Base-by-base conservation (phyloP, 2,329 filamentous ascomycete genomes). In the Geosmithia morbida region DNA sequence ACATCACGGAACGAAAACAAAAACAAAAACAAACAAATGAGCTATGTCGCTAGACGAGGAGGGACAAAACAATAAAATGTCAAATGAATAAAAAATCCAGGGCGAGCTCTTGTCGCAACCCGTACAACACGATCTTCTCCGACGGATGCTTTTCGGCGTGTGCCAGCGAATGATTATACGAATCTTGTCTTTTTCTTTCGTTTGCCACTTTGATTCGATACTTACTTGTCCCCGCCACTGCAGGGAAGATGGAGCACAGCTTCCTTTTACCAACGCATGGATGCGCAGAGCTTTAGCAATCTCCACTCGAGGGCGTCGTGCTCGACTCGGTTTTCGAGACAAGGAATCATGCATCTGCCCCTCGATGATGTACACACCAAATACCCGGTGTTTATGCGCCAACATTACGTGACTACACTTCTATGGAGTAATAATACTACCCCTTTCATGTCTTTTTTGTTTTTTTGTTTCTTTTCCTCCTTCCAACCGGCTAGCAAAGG, bases 401-500 rank as follows among this genome's bases (percentile, higher is more conserved):
- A 55, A 61, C 33, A 6, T 37, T 37, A 6, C 20, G 55, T 59
- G 58, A 58, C 51, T 46, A 48, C 52, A n/a, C 56, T 53, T 37
- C 33, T 37, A 11, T 37, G n/a, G n/a, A n/a, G n/a, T n/a, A n/a
- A n/a, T n/a, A n/a, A n/a, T n/a, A n/a, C n/a, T n/a, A n/a, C n/a
- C n/a, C 33, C 33, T 13, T 37, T 37, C 33, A 11, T 37, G 6
- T 37, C 33, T 4, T 26, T 26, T 26, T 26, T 8, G 22, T 26
- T 26, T 26, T 26, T 4, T 26, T 26, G n/a, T 26, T 26, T 26
- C 8, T 41, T 3, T 16, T 10, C 22, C n/a, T 16, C 18, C 16
- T 51, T 51, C 47, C 46, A 47, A 53, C 62, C 72, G 75, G 75
- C 75, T 72, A 61, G 74, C 60, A 59, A 77, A 74, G 72, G 65